Conservation (phyloP, 257 asterid genomes). For the Solanum pinnatisectum region DNA sequence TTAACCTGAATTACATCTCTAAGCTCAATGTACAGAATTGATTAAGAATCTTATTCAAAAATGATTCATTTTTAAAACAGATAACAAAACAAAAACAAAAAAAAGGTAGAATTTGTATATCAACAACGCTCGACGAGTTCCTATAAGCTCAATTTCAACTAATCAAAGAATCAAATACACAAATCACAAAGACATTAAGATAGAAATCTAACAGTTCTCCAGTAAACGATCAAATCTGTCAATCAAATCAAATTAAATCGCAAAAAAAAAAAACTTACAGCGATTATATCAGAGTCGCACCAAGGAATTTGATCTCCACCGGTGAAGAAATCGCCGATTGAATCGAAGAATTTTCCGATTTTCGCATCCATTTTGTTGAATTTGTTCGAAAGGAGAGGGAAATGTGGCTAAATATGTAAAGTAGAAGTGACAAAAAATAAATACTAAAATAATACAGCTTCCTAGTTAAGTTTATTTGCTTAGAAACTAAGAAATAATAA, state of each 20-base stretch:
- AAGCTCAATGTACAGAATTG: neutral
- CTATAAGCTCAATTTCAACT: neutral
- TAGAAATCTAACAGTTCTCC: neutral
- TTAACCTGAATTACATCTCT: neutral
- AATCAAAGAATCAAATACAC: neutral
- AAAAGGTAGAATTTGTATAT: neutral
- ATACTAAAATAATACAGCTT: neutral
- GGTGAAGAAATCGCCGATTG: slow-evolving; percentile 57
- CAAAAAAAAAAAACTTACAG: slow-evolving; percentile 25
- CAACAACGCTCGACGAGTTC: neutral
- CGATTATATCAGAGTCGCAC: slow-evolving; percentile 60
- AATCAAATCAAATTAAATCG: neutral
- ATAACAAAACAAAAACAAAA: neutral
- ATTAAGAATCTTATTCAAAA: neutral
- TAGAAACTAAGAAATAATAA: neutral
- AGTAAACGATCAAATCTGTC: neutral
- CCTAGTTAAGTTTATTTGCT: neutral
- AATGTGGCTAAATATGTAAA: neutral
- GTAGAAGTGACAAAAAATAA: neutral
- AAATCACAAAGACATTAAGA: neutral
- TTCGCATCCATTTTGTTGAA: slow-evolving; percentile 48
- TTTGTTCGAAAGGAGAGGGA: neutral
- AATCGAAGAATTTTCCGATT: slow-evolving; percentile 48
- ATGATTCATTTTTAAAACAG: neutral
- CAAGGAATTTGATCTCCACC: slow-evolving; percentile 81